phyloP scores from a whole-genome alignment of 371 early-diverging fungal genomes.

The Dichotomocladium elegans region DNA sequence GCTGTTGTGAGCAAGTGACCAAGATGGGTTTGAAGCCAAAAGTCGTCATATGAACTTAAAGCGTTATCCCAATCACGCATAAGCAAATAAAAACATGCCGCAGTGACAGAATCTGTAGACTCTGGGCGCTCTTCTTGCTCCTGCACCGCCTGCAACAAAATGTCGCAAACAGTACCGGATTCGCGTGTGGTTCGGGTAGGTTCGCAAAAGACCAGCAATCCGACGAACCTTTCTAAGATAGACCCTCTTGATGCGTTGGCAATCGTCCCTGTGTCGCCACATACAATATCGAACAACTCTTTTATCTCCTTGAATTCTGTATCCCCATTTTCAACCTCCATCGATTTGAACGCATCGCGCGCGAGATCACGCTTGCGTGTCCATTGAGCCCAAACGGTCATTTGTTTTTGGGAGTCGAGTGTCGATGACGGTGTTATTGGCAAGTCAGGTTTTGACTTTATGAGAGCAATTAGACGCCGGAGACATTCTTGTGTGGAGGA shows the following conservation, averaged over 20 bases:
- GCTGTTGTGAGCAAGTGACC: slow-evolving; percentile 15
- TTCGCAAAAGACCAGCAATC: slow-evolving; percentile 7
- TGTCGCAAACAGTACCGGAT: not conserved
- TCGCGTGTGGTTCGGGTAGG: slow-evolving; percentile 8
- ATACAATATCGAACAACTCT: slow-evolving; percentile 3
- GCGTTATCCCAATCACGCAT: slow-evolving; percentile 12
- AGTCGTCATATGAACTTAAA: slow-evolving; percentile 3
- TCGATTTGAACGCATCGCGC: not conserved
- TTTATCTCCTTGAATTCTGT: not conserved
- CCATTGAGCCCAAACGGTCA: not conserved
- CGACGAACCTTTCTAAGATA: slow-evolving; percentile 10
- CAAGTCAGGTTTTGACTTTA: not conserved
- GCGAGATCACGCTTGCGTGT: not conserved
- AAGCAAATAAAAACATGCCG: slow-evolving; percentile 8
- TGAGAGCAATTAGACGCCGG: not conserved
- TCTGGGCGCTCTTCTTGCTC: not conserved
- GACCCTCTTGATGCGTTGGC: not conserved
- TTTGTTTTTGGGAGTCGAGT: too few species aligned
- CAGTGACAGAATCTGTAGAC: not conserved
- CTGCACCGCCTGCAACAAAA: not conserved
- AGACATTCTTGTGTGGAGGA: not conserved
- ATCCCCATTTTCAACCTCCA: not conserved
- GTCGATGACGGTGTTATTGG: not conserved
- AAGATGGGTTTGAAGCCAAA: slow-evolving; percentile 15
- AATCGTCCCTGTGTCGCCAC: slow-evolving; percentile 14